Percentiles rank a stretch among this genome's conserved stretches.
Conservation (phyloP, 495 filamentous ascomycete genomes). For the Lasiosphaeria miniovina region DNA sequence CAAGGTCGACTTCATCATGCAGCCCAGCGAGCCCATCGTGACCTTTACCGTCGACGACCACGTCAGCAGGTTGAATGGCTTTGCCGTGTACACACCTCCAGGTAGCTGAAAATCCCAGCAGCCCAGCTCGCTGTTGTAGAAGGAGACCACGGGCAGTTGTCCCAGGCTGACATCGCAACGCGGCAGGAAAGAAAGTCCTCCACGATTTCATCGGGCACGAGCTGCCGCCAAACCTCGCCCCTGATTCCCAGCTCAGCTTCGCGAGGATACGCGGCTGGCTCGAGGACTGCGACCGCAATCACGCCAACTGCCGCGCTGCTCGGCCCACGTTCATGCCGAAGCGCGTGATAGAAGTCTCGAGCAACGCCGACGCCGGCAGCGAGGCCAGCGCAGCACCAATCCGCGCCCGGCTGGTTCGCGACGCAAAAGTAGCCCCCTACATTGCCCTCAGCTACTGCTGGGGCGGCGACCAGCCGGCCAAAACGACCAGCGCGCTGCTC, state of each 20-base stretch:
- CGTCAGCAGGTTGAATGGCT: too few relatives aligned
- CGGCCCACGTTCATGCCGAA: not conserved
- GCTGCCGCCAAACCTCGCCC: not conserved
- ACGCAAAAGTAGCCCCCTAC: conserved; percentile 10
- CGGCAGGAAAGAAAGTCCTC: not conserved
- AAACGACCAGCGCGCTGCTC: not conserved
- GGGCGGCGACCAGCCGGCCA: conserved; percentile 11
- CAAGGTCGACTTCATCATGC: too few relatives aligned
- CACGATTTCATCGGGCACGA: not conserved
- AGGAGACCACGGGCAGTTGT: not conserved
- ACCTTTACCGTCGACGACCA: too few relatives aligned
- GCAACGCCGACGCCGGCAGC: not conserved
- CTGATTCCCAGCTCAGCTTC: not conserved
- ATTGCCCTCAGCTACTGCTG: conserved; percentile 21
- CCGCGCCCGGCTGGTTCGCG: not conserved
- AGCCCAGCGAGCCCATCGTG: too few relatives aligned
- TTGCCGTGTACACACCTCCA: too few relatives aligned
- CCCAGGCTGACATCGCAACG: not conserved
- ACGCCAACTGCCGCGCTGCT: not conserved
- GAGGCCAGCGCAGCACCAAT: not conserved
- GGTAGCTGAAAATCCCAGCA: too few relatives aligned
- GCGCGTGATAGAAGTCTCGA: not conserved
- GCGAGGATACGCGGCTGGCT: not conserved
- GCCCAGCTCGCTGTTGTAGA: too few relatives aligned
- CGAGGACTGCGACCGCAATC: not conserved